Percentiles rank a stretch among this genome's conserved stretches.
These are phyloP conservation scores for Alternaria dauci DNA, from an alignment of 2,329 filamentous ascomycete species.

Conservation along the genomic window DNA sequence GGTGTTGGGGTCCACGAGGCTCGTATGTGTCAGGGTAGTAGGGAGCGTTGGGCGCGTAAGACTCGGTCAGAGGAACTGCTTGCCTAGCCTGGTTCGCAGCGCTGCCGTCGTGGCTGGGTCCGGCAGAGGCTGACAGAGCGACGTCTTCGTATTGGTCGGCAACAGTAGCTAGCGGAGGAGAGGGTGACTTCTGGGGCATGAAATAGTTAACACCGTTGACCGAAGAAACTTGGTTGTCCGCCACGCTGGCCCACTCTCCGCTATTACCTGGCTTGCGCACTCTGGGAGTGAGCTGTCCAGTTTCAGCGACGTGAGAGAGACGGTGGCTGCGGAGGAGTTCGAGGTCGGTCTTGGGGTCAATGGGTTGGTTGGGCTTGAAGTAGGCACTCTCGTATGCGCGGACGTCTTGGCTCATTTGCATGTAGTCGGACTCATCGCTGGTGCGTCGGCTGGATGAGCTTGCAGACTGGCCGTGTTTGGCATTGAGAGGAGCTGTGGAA, in stretches of 20 bases:
- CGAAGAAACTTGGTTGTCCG: slow-evolving; percentile 42
- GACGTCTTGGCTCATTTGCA: slow-evolving; percentile 35
- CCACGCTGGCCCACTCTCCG: slow-evolving; percentile 50
- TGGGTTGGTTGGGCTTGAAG: slow-evolving; percentile 39
- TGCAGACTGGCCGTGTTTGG: slow-evolving; percentile 28
- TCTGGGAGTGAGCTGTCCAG: slow-evolving; percentile 57
- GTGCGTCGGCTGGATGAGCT: slow-evolving; percentile 43
- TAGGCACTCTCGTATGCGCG: slow-evolving; percentile 48
- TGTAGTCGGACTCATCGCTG: slow-evolving; percentile 50
- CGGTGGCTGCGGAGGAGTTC: slow-evolving; percentile 57
- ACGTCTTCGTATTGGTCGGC: slow-evolving; percentile 25
- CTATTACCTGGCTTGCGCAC: slow-evolving; percentile 49
- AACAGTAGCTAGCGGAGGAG: slow-evolving; percentile 40
- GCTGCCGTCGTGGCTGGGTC: slow-evolving; percentile 34
- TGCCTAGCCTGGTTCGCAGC: slow-evolving; percentile 40
- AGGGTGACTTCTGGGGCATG: slow-evolving; percentile 49
- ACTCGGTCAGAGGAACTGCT: slow-evolving; percentile 48
- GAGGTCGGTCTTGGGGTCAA: slow-evolving; percentile 48
- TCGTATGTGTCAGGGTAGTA: slow-evolving; percentile 49
- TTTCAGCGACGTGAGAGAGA: slow-evolving; percentile 60
- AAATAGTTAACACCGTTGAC: slow-evolving; percentile 51
- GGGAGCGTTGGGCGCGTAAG: slow-evolving; percentile 46
- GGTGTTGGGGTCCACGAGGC: slow-evolving; percentile 48
- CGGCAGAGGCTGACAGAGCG: slow-evolving; percentile 14
- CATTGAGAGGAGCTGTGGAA: slow-evolving; percentile 27